A percentile compares a stretch with the other conserved stretches of the same genome.
Evolutionary conservation across 805 yeast species (phyloP).

Genomic region (Suhomyces faveliae): DNA sequence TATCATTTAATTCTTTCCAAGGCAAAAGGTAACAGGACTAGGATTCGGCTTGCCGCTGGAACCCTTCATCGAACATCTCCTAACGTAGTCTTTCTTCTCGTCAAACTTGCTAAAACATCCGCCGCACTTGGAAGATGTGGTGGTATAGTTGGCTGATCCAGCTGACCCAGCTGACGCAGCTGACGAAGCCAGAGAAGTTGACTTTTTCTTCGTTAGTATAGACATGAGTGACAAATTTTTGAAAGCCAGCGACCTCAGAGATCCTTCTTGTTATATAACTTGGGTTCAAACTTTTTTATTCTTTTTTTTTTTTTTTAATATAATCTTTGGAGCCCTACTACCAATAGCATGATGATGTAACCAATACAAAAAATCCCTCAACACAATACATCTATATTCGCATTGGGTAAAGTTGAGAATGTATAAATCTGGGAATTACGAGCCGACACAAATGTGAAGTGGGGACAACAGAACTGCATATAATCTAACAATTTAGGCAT

Average conservation of each 20-base stretch:
- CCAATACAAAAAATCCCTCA: conserved; percentile 9
- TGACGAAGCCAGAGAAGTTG: conserved; percentile 6
- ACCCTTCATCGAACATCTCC: conserved; percentile 36
- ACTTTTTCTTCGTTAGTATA: conserved; percentile 8
- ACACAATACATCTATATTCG: neutral
- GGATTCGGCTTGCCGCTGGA: conserved; percentile 15
- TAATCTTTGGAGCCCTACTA: neutral
- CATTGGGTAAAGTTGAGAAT: conserved; percentile 1
- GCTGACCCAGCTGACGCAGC: neutral
- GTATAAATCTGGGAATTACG: conserved; percentile 1
- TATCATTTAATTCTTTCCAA: conserved; percentile 30
- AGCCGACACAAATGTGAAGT: neutral
- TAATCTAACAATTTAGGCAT: neutral
- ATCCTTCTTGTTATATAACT: neutral
- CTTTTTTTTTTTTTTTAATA: neutral
- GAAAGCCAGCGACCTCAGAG: neutral
- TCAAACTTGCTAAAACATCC: conserved; percentile 31
- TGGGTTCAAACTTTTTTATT: neutral
- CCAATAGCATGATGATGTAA: conserved; percentile 4
- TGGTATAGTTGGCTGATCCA: conserved; percentile 2
- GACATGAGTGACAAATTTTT: conserved; percentile 2
- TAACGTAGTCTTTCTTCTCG: conserved; percentile 46
- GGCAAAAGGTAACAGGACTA: conserved; percentile 36
- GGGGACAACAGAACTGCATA: neutral
- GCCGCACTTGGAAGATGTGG: conserved; percentile 3